Base-by-base conservation (phyloP, 495 filamentous ascomycete species). In the Staphylotrichum tortipilum region DNA sequence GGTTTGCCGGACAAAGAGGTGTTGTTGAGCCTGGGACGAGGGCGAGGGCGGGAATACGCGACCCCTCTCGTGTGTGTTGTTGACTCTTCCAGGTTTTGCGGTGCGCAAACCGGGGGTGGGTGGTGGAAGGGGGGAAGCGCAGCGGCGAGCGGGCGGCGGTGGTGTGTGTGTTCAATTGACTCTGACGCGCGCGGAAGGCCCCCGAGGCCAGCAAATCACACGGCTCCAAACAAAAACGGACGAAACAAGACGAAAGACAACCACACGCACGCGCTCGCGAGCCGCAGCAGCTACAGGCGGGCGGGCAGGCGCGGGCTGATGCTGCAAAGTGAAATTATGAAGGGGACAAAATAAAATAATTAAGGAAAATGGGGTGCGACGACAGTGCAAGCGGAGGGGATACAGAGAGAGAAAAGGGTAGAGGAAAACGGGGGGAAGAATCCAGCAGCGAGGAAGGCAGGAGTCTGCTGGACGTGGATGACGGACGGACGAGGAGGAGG, bases 131-230 rank as follows among this genome's bases (percentile, higher is more conserved):
- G n/a, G 21, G 45, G 10, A 23, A 14, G 14, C 47, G 53, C 26
- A 44, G 14, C 5, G 24, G 38, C 18, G 33, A 44, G 56, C 53
- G 60, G 52, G 58, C 56, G n/a, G 10, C 57, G 14, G 40, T 29
- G 42, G 38, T n/a, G n/a, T n/a, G n/a, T n/a, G 37, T 51, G 47
- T 37, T 31, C 41, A 61, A 54, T 51, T 50, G 53, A 54, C 22
- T 43, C 47, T 44, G 59, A 62, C 60, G 58, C 57, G 58, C n/a
- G n/a, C n/a, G n/a, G n/a, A n/a, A n/a, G n/a, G n/a, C n/a, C n/a
- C n/a, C 57, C 57, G 39, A 45, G 47, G 44, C 48, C 46, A 61
- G 55, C 62, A 56, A 65, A 65, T 65, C 62, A 63, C 47, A 63
- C 47, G 50, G 21, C 36, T 26, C 41, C 31, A 45, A 31, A 37